Percentiles rank a stretch among this genome's conserved stretches.
phyloP scores from a whole-genome alignment of 2,329 filamentous ascomycete species.

The Paraphoma chrysanthemicola region DNA sequence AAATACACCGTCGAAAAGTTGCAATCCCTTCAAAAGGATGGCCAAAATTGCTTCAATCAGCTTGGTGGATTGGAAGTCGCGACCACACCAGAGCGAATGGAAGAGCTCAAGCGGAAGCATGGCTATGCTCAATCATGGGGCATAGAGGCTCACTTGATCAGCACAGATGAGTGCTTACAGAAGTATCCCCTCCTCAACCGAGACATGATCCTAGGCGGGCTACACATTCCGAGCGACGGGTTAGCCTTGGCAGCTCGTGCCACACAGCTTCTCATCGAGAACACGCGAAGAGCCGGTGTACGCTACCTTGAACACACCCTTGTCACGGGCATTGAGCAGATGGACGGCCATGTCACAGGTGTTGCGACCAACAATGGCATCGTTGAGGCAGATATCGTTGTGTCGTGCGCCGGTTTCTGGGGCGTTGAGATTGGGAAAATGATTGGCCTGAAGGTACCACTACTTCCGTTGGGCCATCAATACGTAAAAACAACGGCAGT shows the following conservation, averaged over 20 bases:
- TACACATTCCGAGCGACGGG: slow-evolving; percentile 68
- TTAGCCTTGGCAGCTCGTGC: slow-evolving; percentile 67
- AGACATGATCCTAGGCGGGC: slow-evolving; percentile 62
- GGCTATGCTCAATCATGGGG: slow-evolving; percentile 69
- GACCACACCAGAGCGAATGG: slow-evolving; percentile 64
- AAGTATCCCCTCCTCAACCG: slow-evolving; percentile 64
- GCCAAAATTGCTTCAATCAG: slow-evolving; percentile 65
- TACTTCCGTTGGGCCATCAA: slow-evolving; percentile 68
- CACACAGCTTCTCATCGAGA: slow-evolving; percentile 66
- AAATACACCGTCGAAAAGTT: slow-evolving; percentile 69
- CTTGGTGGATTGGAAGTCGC: slow-evolving; percentile 69
- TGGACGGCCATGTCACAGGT: slow-evolving; percentile 61
- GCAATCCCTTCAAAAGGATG: slow-evolving; percentile 55
- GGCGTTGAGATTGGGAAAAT: slow-evolving; percentile 70
- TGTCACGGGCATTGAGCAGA: slow-evolving; percentile 64
- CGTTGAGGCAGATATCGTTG: slow-evolving; percentile 65
- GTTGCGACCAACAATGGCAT: slow-evolving; percentile 59
- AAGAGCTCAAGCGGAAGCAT: slow-evolving; percentile 69
- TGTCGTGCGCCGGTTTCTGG: slow-evolving; percentile 72
- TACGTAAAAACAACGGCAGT: slow-evolving; percentile 68
- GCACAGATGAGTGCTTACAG: slow-evolving; percentile 59
- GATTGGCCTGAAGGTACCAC: slow-evolving; percentile 64
- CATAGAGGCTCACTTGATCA: slow-evolving; percentile 62
- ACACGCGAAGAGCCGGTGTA: slow-evolving; percentile 65
- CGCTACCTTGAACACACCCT: slow-evolving; percentile 63